Evolutionary conservation across 1,139 yeast species (phyloP), one percentile per base, ranked within the genome.

Genomic region (Yarrowia galli): DNA sequence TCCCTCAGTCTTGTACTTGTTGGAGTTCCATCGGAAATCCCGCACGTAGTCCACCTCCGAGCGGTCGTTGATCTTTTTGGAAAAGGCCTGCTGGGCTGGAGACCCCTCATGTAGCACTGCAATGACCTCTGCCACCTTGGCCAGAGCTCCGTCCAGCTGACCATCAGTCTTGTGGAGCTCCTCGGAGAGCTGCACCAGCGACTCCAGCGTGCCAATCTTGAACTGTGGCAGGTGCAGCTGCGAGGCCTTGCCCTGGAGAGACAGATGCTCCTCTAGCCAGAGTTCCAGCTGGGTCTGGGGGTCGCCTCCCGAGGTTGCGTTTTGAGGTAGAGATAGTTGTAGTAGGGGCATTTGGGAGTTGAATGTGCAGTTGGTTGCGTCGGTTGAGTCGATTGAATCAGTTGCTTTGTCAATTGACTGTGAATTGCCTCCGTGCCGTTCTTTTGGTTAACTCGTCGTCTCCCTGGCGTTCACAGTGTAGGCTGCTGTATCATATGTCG

Each of bases 171-270:
- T 92, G 64, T 86, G 82, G 70, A 96, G 83, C 75, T 93, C 98
- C 74, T 96, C 99, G 76, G 95, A 88, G 79, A 92, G 95, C 74
- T 89, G 88, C 68, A 95, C 96, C 70, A 95, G 84, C 49, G 93
- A 89, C 79, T 96, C 99, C 75, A 95, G 84, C 3, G 98, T 93
- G 43, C 98, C 98, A 72, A 95, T 91, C 79, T 95, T 96, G 79
- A 95, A 93, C 71, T 84, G 87, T n/a, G 98, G 99, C 67, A 92
- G 83, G 53, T 82, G 81, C 70, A 91, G 85, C 68, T 80, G 80
- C 38, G 68, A 67, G 42, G 74, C 73, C 23, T 69, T 71, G 67
- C 72, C 67, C 63, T 69, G 65, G 32, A 76, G 67, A 32, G 54
- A 65, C 46, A 72, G 58, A 45, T 76, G 72, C 67, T 74, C 73